Conservation (phyloP, 169 alveolate species). For the Perkinsus chesapeaki region DNA sequence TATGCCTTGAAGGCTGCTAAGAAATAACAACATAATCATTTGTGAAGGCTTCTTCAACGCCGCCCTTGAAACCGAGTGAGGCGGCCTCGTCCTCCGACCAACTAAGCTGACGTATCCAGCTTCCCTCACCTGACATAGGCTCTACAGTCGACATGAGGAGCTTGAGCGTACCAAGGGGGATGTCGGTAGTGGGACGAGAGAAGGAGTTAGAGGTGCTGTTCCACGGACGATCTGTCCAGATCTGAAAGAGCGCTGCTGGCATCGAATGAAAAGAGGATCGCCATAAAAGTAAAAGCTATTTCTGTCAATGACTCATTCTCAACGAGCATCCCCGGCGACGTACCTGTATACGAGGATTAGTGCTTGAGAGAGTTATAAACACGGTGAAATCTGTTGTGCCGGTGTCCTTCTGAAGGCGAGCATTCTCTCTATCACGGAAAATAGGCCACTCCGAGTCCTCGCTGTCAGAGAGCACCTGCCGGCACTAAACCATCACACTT, state of each 20-base stretch:
- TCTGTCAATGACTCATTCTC: not conserved
- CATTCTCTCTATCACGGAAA: not conserved
- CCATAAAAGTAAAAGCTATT: no score
- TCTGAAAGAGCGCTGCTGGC: no score
- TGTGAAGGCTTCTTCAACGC: not conserved
- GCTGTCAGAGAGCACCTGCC: not conserved
- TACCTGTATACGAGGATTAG: not conserved
- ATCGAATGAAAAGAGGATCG: no score
- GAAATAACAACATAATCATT: not conserved
- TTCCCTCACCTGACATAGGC: not conserved
- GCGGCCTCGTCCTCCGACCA: not conserved
- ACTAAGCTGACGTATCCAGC: not conserved
- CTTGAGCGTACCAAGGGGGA: not conserved
- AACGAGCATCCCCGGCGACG: not conserved
- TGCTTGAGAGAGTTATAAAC: not conserved
- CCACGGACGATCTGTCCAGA: not conserved
- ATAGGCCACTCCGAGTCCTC: not conserved
- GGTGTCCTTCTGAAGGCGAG: not conserved
- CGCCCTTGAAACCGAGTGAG: not conserved
- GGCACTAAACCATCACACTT: not conserved
- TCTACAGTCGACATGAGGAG: not conserved
- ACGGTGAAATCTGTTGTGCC: not conserved
- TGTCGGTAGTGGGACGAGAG: not conserved
- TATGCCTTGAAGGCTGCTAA: no score
- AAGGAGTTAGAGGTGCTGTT: not conserved